Evolutionary conservation across 257 asterid genomes (phyloP), one percentile per base, ranked within the genome.

Genomic region (Scutellaria barbata): DNA sequence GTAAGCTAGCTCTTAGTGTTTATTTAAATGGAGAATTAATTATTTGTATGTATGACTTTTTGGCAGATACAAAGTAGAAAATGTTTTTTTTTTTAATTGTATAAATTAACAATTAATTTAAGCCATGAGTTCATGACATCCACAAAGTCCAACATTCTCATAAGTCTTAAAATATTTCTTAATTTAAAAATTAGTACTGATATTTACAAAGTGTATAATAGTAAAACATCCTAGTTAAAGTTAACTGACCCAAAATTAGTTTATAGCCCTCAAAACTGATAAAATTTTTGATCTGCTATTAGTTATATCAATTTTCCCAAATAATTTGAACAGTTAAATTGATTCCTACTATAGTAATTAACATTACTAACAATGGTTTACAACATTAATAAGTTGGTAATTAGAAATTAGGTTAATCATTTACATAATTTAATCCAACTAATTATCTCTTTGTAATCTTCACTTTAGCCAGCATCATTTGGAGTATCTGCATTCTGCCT

Each of bases 401-500:
- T 22, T 22, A 46, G 46, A 65, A 41, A 76, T 77, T 71, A 65
- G 59, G 74, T 65, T n/a, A n/a, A n/a, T 33, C 63, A 43, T 14
- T 60, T 37, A 41, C 71, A 48, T 57, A 66, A 66, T 66, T 8
- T 57, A 71, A 9, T 76, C 66, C 46, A 71, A 43, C 62, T 25
- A 22, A 22, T 30, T 52, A 12, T 63, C 39, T 22, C 22, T 25
- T 66, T 10, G 16, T 10, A 42, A 35, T 72, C 72, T 53, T 62
- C 54, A 56, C 45, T 73, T 68, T 58, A 17, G 10, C 75, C 72
- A 30, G 68, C 74, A 58, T n/a, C 52, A 33, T 41, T 66, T 73
- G 66, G 79, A 50, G 62, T 40, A 48, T 70, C 52, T 42, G 18
- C 35, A 30, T 46, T 14, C 52, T 12, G 45, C 16, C 58, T 6